Base-by-base conservation (phyloP, 2,329 filamentous ascomycete species). In the Pseudogymnoascus sp. region DNA sequence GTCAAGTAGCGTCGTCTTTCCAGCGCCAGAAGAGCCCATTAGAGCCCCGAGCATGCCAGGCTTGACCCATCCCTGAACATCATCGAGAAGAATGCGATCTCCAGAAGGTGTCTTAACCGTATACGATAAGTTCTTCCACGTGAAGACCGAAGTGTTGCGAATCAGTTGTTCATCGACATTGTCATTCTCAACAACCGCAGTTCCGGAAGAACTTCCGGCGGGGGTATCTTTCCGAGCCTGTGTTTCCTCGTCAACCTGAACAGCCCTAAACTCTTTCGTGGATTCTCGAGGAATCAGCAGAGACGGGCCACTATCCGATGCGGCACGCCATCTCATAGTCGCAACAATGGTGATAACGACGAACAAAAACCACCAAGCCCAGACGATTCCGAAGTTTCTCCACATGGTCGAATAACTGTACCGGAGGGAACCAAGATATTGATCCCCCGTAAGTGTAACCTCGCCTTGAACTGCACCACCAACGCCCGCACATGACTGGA, bases 1-100 rank as follows among this genome's bases (percentile, higher is more conserved):
- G 75, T 96, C 90, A 38, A 96, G 78, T 23, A 96, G 82, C 1
- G 91, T 96, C 0, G 92, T 96, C 76, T 96, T 96, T 64, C 91
- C 91, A 19, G 91, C 91, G 68, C 92, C 92, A 28, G 59, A 72
- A 19, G 70, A 70, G 9, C 69, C 71, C 87, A 89, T 89, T 0
- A 88, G 78, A 28, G 86, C 87, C 26, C 86, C 88, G 47, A 88
- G 74, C 61, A 84, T 88, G 64, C 87, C 87, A 15, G 87, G 87
- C 73, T 89, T 88, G 67, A 90, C 86, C 84, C 88, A 96, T 2
- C 91, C 91, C 68, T 92, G 85, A 1, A 96, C 88, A 64, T 93
- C 83, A 67, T 95, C 86, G 6, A 96, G 78, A 64, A 96, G 85
- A 13, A 83, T 78, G 8, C 88, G 84, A 82, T 91, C 78, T 8